Evolutionary conservation across 768 basidiomycete genomes (phyloP).

Genomic region (Boletus barrowsii): DNA sequence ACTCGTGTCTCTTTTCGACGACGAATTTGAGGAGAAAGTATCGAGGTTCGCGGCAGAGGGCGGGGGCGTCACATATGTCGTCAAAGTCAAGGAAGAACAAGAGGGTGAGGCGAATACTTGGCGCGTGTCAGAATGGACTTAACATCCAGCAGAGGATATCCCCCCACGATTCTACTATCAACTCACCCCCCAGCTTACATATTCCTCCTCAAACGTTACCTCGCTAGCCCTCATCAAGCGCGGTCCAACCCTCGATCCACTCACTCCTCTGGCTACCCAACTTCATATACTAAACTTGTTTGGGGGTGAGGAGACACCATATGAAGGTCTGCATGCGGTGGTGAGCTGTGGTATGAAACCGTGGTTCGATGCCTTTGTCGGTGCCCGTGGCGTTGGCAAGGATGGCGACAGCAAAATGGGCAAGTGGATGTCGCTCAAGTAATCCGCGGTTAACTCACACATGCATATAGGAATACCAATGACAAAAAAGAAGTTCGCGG

Average conservation of each 20-base stretch:
- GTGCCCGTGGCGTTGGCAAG: slow-evolving; percentile 71
- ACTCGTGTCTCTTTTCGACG: slow-evolving; percentile 66
- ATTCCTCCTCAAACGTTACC: slow-evolving; percentile 75
- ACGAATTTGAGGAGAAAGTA: slow-evolving; percentile 73
- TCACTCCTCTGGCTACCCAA: slow-evolving; percentile 77
- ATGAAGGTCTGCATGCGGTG: slow-evolving; percentile 92
- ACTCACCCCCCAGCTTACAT: slow-evolving; percentile 69
- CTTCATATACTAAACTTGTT: slow-evolving; percentile 92
- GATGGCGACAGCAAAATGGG: slow-evolving; percentile 84
- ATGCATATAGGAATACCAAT: slow-evolving; percentile 73
- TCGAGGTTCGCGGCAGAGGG: slow-evolving; percentile 72
- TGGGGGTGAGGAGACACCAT: slow-evolving; percentile 84
- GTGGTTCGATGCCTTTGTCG: slow-evolving; percentile 98
- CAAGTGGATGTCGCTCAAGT: slow-evolving; percentile 25
- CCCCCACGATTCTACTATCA: slow-evolving; percentile 62
- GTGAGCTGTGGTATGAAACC: slow-evolving; percentile 96
- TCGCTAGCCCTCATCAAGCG: slow-evolving; percentile 97
- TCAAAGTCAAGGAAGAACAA: slow-evolving; percentile 70
- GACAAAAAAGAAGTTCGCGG: slow-evolving; percentile 99
- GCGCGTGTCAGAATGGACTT: slow-evolving; percentile 3
- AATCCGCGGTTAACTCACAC: slow-evolving; percentile 3
- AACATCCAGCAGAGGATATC: slow-evolving; percentile 52
- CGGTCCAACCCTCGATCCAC: slow-evolving; percentile 73
- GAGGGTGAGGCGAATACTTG: slow-evolving; percentile 52
- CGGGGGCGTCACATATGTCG: slow-evolving; percentile 77